These are phyloP conservation scores for Neovahlkampfia damariscottae DNA, from an alignment of 78 protist genomes.

Conservation along the genomic window DNA sequence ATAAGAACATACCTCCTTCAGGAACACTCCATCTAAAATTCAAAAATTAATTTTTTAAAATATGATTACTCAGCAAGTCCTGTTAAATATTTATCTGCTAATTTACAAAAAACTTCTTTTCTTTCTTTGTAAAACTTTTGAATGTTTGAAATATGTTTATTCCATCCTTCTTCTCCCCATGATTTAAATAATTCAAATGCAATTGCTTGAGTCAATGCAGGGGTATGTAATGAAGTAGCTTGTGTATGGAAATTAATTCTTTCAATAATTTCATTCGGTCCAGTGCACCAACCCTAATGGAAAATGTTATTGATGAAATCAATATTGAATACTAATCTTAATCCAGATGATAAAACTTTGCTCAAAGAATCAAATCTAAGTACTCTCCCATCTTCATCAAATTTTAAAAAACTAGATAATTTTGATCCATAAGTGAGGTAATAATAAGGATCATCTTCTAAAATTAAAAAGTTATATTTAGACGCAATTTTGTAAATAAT, in stretches of 20 bases:
- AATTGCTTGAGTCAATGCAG: not conserved
- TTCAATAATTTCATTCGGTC: not conserved
- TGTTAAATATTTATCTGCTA: slow-evolving; percentile 28
- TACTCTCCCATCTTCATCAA: slow-evolving; percentile 73
- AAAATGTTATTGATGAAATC: too few species aligned
- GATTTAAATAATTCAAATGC: slow-evolving; percentile 7
- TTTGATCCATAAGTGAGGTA: not conserved
- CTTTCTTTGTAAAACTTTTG: slow-evolving; percentile 12
- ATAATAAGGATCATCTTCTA: slow-evolving; percentile 89
- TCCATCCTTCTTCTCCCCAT: slow-evolving; percentile 31
- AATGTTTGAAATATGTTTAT: slow-evolving; percentile 8
- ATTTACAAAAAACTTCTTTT: not conserved
- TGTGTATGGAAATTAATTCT: slow-evolving; percentile 1
- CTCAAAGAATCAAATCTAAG: slow-evolving; percentile 68
- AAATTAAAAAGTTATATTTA: slow-evolving; percentile 51
- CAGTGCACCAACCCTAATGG: not conserved
- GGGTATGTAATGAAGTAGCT: slow-evolving; percentile 16
- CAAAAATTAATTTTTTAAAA: too few species aligned
- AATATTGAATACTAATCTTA: slow-evolving; percentile 65
- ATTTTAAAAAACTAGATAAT: slow-evolving; percentile 18
- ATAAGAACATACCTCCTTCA: too few species aligned
- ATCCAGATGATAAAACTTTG: slow-evolving; percentile 64
- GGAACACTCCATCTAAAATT: too few species aligned
- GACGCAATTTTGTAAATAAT: slow-evolving; percentile 28
- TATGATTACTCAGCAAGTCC: too few species aligned